Base-by-base conservation (phyloP, 2,329 filamentous ascomycete species). In the Spiromastix sp. region DNA sequence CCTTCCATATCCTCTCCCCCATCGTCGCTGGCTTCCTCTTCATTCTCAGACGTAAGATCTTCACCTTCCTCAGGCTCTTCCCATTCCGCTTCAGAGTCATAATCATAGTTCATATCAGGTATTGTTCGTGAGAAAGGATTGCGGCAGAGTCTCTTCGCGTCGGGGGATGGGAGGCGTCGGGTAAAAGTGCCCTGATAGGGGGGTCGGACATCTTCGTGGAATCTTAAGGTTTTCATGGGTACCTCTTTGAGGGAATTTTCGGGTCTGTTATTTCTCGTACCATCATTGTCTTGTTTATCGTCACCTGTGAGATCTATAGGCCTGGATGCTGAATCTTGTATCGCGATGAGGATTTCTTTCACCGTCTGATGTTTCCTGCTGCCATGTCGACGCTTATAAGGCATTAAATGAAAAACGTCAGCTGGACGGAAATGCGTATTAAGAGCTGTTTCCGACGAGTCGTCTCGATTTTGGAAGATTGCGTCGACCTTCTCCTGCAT, bases 1-100 rank as follows among this genome's bases (percentile, higher is more conserved):
- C 78, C 87, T 3, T 85, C 84, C 78, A 94, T 81, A 40, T 93
- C 86, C 42, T 84, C 81, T 11, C 84, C 81, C n/a, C 77, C 80
- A 8, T 74, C 75, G 4, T 73, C 69, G 36, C 68, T 73, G 35
- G 68, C 68, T 7, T 71, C 65, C 4, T 81, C 77, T 37, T 80
- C 77, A 19, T 73, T 74, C 39, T 80, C 77, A 3, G 72, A 74
- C 32, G 71, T 63, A 2, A 81, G 57, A 34, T 83, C 77, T 47
- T 81, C 79, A 38, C 82, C 81, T 72, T 87, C 66, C 71, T 86
- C 63, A 21, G 76, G 70, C 51, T 80, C 71, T 50, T 80, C 68
- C 76, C 77, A 79, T 72, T 69, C 66, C 2, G 63, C 74, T 48
- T 80, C 76, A 0, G 75, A 79, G 43, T 80, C 76, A 46, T 79